These are phyloP conservation scores for Delphinella strobiligena DNA, from an alignment of 2,329 filamentous ascomycete species.

Conservation along the genomic window DNA sequence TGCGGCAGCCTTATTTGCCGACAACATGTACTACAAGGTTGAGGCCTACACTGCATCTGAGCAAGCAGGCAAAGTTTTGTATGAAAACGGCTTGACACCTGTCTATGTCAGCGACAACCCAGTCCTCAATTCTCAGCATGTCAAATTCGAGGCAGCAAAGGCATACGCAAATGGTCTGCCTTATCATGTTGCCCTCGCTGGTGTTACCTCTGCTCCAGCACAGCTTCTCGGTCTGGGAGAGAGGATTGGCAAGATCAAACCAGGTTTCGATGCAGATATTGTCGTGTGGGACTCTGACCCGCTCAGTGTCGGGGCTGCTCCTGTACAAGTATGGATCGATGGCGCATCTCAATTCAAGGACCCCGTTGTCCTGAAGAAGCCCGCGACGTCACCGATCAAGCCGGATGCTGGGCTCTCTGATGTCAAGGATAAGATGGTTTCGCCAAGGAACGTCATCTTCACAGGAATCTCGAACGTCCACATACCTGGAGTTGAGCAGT, in stretches of 20 bases:
- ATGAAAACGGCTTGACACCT: constrained; percentile 51
- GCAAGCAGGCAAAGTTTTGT: constrained; percentile 53
- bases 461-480: constrained; percentile 43
- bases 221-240: constrained; percentile 27
- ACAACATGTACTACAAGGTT: constrained; percentile 62
- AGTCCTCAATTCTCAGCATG: constrained; percentile 57
- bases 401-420: constrained; percentile 30
- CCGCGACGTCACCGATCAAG: constrained; percentile 26
- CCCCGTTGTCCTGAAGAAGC: constrained; percentile 41
- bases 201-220: constrained; percentile 28
- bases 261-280: constrained; percentile 30
- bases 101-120: constrained; percentile 63
- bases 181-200: constrained; percentile 28
- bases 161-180: constrained; percentile 30
- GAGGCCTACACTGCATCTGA: constrained; percentile 55
- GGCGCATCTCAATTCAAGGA: constrained; percentile 38
- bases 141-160: constrained; percentile 46
- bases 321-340: constrained; percentile 32
- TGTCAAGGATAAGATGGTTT: constrained; percentile 22
- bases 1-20: constrained; percentile 50
- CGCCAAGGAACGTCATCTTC: constrained; percentile 37
- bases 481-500: constrained; percentile 29
- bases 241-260: constrained; percentile 28
- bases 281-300: constrained; percentile 33
- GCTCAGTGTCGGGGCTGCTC: constrained; percentile 26